phyloP scores from a whole-genome alignment of 345 rosid genomes.

The Cardamine chenopodiifolia region DNA sequence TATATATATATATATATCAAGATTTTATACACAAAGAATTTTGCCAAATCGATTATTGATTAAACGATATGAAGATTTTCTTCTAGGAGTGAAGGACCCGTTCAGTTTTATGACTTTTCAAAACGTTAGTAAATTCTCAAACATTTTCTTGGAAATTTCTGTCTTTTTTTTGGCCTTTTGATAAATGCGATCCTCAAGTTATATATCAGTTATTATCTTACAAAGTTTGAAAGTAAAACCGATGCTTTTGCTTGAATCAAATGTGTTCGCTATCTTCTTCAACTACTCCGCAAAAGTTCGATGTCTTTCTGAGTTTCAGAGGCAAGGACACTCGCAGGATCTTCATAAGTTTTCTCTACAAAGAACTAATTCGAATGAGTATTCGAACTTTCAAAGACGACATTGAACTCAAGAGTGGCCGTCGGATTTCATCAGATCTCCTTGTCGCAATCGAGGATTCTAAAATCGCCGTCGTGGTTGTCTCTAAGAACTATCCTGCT shows the following conservation, averaged over 20 bases:
- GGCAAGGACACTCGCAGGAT: conserved; percentile 34
- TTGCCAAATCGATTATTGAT: neutral
- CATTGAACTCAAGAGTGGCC: conserved; percentile 26
- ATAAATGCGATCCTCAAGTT: neutral
- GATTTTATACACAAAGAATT: neutral
- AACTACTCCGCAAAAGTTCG: neutral
- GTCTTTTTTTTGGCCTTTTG: neutral
- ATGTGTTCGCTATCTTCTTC: conserved; percentile 9
- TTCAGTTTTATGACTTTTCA: conserved; percentile 22
- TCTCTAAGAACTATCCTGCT: conserved; percentile 19
- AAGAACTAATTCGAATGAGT: neutral
- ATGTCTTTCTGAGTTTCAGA: conserved; percentile 38
- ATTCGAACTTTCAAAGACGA: conserved; percentile 33
- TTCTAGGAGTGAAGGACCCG: neutral
- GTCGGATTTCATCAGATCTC: conserved; percentile 19
- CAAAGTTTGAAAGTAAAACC: neutral
- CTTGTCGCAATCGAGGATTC: conserved; percentile 23
- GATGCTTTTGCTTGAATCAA: neutral
- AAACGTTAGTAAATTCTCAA: neutral
- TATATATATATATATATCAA: neutral
- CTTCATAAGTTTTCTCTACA: conserved; percentile 27
- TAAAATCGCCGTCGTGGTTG: conserved; percentile 12
- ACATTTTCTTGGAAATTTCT: conserved; percentile 24
- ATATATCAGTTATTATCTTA: neutral
- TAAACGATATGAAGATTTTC: neutral